Evolutionary conservation across 768 basidiomycete species (phyloP).

Genomic region (Candolleomyces efflorescens): DNA sequence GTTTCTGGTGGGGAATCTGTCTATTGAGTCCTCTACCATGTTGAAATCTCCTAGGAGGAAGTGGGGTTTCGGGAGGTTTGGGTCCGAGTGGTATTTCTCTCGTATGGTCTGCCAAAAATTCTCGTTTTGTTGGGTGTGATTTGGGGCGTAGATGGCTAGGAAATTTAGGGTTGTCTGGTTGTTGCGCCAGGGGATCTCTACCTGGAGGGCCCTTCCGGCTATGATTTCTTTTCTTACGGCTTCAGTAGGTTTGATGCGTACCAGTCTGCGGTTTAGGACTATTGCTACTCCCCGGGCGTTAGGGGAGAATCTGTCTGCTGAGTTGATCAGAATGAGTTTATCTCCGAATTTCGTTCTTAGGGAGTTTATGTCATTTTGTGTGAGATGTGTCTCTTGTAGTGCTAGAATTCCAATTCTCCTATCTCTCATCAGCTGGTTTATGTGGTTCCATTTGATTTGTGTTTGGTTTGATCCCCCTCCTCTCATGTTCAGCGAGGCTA

Average conservation of each 20-base stretch:
- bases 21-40: constrained; percentile 32
- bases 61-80: constrained; percentile 18
- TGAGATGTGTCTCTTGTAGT: not conserved
- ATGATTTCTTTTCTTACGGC: constrained; percentile 16
- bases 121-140: constrained; percentile 18
- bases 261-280: constrained; percentile 25
- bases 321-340: constrained; percentile 8
- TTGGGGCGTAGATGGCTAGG: constrained; percentile 32
- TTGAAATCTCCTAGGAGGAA: constrained; percentile 39
- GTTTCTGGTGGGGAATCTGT: constrained; percentile 22
- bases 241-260: not conserved
- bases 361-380: not conserved
- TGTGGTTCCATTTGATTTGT: not conserved
- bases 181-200: constrained; percentile 14
- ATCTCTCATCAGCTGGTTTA: not conserved
- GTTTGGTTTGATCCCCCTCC: not conserved
- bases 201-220: constrained; percentile 21
- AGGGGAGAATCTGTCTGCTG: constrained; percentile 9
- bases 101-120: constrained; percentile 24
- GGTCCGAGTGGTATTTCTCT: not conserved
- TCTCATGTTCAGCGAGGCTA: not conserved
- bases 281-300: constrained; percentile 27
- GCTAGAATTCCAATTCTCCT: not conserved
- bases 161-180: constrained; percentile 14
- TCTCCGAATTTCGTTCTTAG: too few relatives aligned